Conservation (phyloP, 768 basidiomycete genomes). For the Paxillus rubicundulus region DNA sequence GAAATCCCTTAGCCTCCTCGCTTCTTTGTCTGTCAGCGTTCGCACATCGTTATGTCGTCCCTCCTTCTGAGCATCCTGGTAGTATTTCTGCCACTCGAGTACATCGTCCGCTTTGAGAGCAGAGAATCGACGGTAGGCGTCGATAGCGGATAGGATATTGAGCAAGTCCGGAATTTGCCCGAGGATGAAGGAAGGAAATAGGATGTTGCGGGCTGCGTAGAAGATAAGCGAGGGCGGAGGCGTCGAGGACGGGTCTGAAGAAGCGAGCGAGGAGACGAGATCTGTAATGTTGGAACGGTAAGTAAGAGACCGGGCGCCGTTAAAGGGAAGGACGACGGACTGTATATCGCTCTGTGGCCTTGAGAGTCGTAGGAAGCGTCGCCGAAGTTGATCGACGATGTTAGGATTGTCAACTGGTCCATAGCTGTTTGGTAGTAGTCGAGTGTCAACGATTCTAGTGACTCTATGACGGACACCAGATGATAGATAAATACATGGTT, state of each 20-base stretch:
- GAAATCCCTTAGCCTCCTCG: conserved; percentile 8
- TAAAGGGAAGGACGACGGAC: conserved; percentile 6
- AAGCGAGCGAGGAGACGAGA: neutral
- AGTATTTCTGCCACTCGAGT: conserved; percentile 28
- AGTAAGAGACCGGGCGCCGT: neutral
- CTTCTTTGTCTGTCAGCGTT: conserved; percentile 19
- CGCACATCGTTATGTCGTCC: conserved; percentile 11
- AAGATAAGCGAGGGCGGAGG: conserved; percentile 20
- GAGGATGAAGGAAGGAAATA: conserved; percentile 26
- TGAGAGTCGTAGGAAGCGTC: conserved; percentile 6
- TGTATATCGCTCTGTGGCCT: conserved; percentile 14
- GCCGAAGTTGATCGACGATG: conserved; percentile 16
- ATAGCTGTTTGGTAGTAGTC: neutral
- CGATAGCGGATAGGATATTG: conserved; percentile 21
- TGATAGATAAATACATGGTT: neutral
- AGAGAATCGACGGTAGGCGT: conserved; percentile 20
- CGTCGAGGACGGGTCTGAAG: neutral
- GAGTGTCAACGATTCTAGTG: neutral
- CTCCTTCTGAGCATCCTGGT: conserved; percentile 5
- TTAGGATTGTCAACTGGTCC: conserved; percentile 13
- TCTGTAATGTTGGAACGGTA: conserved; percentile 3
- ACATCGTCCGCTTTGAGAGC: conserved; percentile 15
- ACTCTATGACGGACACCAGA: neutral
- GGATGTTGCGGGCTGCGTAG: conserved; percentile 29
- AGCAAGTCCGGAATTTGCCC: conserved; percentile 32